Base-by-base conservation (phyloP, 129 eudicot species). In the Ambrosia trifida region DNA sequence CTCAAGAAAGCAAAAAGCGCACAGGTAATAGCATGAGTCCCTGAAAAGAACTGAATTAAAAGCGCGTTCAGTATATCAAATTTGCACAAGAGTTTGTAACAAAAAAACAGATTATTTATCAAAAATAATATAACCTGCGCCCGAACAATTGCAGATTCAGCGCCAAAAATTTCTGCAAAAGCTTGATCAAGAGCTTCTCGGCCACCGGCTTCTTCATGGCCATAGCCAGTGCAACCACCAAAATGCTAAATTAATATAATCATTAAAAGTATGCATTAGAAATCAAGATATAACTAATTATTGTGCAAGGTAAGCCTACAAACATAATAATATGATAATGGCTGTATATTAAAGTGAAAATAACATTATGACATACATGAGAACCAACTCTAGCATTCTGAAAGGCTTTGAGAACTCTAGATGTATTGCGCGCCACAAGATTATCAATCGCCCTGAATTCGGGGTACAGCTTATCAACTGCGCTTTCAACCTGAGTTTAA, bases 121-220 rank as follows among this genome's bases (percentile, higher is more conserved):
- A 44, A 12, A 72, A 7, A 31, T 33, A n/a, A 66, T 53, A 59
- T 24, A 81, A 94, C 99, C 92, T 94, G 99, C 11, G 95, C 76
- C 32, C 99, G 90, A 11, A 90, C 99, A 52, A 94, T 81, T 53
- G 99, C 99, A 73, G 96, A 85, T 80, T 94, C 97, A 74, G 99
- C 99, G 47, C 99, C 99, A 79, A 90, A 84, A 28, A 90, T 90
- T 80, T 94, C 99, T 19, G 97, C 90, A 85, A 94, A 94, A 38
- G 84, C 90, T 69, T 87, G 90, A 70, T 94, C 99, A 45, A 94
- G 88, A 66, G 97, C 97, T 81, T 94, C 97, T 24, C 99, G 87
- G 0, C 99, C 99, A 3, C 99, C 99, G 13, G 98, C 93, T 84
- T 94, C 99, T 77, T 90, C 99, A 77, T 94, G 99, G 47, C 99